Evolutionary conservation across 2,329 filamentous ascomycete genomes (phyloP).

Genomic region (Epichloe festucae): DNA sequence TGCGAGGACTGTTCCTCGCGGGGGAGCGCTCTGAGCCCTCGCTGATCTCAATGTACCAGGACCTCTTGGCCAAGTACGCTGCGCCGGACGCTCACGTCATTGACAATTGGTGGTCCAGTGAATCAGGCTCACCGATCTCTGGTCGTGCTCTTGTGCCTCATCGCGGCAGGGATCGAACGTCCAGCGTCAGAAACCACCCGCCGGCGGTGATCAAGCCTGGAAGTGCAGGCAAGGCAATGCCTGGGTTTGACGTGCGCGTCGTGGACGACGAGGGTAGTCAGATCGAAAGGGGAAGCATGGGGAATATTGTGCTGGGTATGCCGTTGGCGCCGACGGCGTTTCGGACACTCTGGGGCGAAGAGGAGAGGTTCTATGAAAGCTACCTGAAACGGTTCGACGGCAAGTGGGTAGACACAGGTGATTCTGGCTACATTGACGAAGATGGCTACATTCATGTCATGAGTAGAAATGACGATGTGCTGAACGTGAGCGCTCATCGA

Average conservation of each 20-base stretch:
- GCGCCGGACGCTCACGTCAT: conserved; percentile 44
- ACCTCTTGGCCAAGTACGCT: conserved; percentile 53
- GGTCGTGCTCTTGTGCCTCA: conserved; percentile 43
- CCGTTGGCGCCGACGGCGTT: conserved; percentile 80
- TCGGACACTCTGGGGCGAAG: conserved; percentile 74
- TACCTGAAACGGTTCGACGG: conserved; percentile 75
- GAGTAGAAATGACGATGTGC: conserved; percentile 67
- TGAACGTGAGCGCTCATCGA: conserved; percentile 90
- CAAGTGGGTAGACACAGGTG: conserved; percentile 80
- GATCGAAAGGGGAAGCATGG: conserved; percentile 62
- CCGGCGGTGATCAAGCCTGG: conserved; percentile 60
- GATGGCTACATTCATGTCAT: conserved; percentile 56
- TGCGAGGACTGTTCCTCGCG: conserved; percentile 70
- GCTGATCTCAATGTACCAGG: conserved; percentile 70
- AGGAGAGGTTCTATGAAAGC: conserved; percentile 71
- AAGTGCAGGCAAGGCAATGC: conserved; percentile 81
- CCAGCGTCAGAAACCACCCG: conserved; percentile 23
- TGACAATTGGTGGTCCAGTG: conserved; percentile 51
- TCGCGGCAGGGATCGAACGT: conserved; percentile 40
- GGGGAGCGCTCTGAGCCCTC: conserved; percentile 77
- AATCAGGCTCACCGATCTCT: conserved; percentile 45
- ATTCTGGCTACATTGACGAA: conserved; percentile 73
- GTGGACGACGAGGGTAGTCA: conserved; percentile 71
- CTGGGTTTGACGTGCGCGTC: conserved; percentile 75
- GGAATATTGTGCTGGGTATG: conserved; percentile 76